phyloP scores from a whole-genome alignment of 805 yeast species.

The Starmerella asiatica region DNA sequence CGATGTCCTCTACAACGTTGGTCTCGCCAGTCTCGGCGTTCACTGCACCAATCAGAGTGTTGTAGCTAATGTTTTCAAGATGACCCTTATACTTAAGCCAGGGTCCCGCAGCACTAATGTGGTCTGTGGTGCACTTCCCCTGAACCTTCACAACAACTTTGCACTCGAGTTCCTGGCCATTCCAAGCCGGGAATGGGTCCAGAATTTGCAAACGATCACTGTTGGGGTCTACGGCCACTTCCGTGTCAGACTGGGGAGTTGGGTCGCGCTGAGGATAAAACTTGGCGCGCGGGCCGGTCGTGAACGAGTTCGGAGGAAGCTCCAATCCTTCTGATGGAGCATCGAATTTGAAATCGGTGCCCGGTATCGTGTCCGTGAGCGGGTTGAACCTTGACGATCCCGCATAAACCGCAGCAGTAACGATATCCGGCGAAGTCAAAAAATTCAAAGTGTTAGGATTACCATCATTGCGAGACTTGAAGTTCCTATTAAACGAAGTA shows the following conservation, averaged over 20 bases:
- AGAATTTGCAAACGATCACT: conserved; percentile 83
- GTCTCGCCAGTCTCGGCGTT: conserved; percentile 96
- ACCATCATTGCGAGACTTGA: conserved; percentile 96
- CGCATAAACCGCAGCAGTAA: conserved; percentile 90
- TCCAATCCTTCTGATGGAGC: conserved; percentile 61
- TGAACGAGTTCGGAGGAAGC: conserved; percentile 67
- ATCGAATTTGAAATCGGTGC: conserved; percentile 51
- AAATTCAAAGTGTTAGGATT: conserved; percentile 96
- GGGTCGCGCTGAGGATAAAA: conserved; percentile 67
- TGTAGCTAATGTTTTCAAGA: conserved; percentile 85
- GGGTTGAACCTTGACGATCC: conserved; percentile 92
- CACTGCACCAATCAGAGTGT: conserved; percentile 92
- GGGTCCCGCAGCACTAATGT: conserved; percentile 95
- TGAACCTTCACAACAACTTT: conserved; percentile 77
- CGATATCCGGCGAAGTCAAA: conserved; percentile 96
- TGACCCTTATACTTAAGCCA: conserved; percentile 99
- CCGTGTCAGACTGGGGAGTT: conserved; percentile 43
- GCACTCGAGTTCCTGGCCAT: conserved; percentile 67
- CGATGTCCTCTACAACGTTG: conserved; percentile 74
- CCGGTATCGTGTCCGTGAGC: conserved; percentile 64
- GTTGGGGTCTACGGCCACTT: conserved; percentile 64
- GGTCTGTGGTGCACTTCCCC: conserved; percentile 98
- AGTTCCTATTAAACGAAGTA: conserved; percentile 95
- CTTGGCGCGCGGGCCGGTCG: conserved; percentile 49
- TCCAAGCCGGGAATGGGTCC: conserved; percentile 80